These are phyloP conservation scores for Fusarium sp. DNA, from an alignment of 2,329 filamentous ascomycete genomes.

Conservation along the genomic window DNA sequence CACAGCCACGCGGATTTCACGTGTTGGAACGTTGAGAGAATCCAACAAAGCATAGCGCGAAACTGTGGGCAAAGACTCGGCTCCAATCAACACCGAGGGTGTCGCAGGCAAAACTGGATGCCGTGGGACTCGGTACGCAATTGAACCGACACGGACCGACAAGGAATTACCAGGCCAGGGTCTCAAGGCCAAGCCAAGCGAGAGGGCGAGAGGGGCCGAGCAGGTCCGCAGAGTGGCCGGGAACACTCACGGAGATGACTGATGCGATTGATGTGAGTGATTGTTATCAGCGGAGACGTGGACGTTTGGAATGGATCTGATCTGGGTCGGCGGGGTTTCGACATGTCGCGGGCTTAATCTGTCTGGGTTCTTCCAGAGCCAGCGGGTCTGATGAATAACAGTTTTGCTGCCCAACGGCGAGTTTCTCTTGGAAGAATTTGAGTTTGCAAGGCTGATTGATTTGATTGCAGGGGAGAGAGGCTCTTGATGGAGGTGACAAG, in stretches of 20 bases:
- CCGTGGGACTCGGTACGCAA: background rate
- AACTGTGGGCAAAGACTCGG: background rate
- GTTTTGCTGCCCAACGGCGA: slow-evolving; percentile 28
- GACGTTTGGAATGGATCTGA: slow-evolving; percentile 7
- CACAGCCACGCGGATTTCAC: slow-evolving; percentile 30
- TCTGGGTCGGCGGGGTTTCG: slow-evolving; percentile 10
- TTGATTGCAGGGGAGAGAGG: slow-evolving; percentile 1
- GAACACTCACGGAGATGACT: slow-evolving; percentile 4
- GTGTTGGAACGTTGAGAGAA: slow-evolving; percentile 8
- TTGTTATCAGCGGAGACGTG: slow-evolving; percentile 25
- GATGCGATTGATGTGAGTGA: background rate
- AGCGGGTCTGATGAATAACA: slow-evolving; percentile 28
- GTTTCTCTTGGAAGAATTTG: slow-evolving; percentile 22
- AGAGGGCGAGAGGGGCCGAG: slow-evolving; percentile 30
- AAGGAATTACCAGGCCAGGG: background rate
- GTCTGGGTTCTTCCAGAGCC: slow-evolving; percentile 13
- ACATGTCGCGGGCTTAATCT: background rate
- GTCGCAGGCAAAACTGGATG: background rate
- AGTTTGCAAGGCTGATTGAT: slow-evolving; percentile 29
- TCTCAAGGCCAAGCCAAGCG: background rate
- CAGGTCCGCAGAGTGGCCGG: slow-evolving; percentile 29
- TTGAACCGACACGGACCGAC: slow-evolving; percentile 20
- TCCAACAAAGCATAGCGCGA: background rate
- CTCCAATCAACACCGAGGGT: slow-evolving; percentile 14
- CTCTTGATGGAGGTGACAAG: background rate